phyloP scores from a whole-genome alignment of 129 eudicot species.

The Arctium lappa region DNA sequence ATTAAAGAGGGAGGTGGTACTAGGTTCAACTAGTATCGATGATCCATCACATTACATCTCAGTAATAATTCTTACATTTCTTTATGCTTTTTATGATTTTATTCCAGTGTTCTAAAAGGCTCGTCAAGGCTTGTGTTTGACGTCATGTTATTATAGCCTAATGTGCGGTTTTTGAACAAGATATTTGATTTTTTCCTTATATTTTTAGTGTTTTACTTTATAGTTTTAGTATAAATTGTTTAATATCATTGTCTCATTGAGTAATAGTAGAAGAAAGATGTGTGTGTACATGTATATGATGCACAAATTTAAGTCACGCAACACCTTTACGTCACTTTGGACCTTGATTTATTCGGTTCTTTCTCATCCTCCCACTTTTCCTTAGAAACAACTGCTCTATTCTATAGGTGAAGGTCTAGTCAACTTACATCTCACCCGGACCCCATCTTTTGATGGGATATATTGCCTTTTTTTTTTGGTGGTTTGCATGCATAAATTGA shows the following conservation, averaged over 20 bases:
- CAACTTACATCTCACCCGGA: too few relatives aligned
- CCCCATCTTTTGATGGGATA: too few relatives aligned
- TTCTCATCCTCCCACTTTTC: too few relatives aligned
- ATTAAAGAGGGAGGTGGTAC: conserved; percentile 57
- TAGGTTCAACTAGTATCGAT: conserved; percentile 71
- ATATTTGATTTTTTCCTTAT: neutral
- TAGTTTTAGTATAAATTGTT: neutral
- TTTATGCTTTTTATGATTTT: neutral
- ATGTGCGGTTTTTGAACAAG: neutral
- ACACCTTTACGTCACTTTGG: too few relatives aligned
- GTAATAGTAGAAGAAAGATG: neutral
- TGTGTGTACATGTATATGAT: neutral
- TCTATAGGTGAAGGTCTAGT: too few relatives aligned
- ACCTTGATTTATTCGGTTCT: too few relatives aligned
- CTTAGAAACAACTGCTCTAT: too few relatives aligned
- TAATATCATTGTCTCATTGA: neutral
- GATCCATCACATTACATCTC: conserved; percentile 69
- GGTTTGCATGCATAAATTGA: neutral
- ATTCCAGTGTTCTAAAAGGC: neutral
- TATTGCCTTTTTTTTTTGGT: neutral
- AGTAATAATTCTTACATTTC: conserved; percentile 26
- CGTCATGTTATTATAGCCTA: neutral
- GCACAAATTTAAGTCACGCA: too few relatives aligned
- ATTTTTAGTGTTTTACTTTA: neutral
- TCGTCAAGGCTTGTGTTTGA: neutral